Evolutionary conservation across 306 rosid genomes (phyloP).

Genomic region (Inga leiocalycina): DNA sequence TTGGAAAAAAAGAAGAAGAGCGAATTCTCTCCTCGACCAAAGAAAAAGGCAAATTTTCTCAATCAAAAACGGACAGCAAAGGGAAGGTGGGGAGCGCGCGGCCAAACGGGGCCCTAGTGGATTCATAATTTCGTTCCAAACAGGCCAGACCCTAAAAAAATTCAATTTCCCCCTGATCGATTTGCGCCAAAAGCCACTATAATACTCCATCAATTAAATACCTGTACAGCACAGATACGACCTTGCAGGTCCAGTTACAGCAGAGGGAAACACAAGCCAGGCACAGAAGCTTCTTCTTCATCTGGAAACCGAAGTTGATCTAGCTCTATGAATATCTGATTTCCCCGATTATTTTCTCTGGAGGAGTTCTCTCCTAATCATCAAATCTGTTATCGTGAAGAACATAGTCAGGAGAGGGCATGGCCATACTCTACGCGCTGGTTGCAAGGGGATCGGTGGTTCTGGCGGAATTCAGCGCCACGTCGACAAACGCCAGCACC

Average conservation of each 20-base stretch:
- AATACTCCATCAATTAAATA: neutral
- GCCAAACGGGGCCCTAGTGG: neutral
- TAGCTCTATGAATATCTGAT: neutral
- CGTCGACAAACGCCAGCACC: slow-evolving; percentile 83
- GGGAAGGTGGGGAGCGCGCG: neutral
- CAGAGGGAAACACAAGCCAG: neutral
- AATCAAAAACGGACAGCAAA: neutral
- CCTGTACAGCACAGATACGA: neutral
- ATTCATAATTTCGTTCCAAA: neutral
- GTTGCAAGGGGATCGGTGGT: slow-evolving; percentile 95
- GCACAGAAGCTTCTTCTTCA: neutral
- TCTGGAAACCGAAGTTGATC: neutral
- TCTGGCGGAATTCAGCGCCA: slow-evolving; percentile 76
- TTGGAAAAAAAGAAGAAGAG: no score
- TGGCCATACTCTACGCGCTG: slow-evolving; percentile 86
- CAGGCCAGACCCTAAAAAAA: neutral
- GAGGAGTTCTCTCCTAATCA: neutral
- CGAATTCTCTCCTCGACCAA: no score
- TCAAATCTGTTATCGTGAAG: neutral
- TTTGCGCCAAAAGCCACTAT: neutral
- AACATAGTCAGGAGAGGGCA: slow-evolving; percentile 15
- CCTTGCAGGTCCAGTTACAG: neutral
- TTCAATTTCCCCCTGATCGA: neutral
- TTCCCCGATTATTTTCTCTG: neutral
- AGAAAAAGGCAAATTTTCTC: neutral